phyloP scores from a whole-genome alignment of 2,329 filamentous ascomycete species.

The Neopestalotiopsis sp. region DNA sequence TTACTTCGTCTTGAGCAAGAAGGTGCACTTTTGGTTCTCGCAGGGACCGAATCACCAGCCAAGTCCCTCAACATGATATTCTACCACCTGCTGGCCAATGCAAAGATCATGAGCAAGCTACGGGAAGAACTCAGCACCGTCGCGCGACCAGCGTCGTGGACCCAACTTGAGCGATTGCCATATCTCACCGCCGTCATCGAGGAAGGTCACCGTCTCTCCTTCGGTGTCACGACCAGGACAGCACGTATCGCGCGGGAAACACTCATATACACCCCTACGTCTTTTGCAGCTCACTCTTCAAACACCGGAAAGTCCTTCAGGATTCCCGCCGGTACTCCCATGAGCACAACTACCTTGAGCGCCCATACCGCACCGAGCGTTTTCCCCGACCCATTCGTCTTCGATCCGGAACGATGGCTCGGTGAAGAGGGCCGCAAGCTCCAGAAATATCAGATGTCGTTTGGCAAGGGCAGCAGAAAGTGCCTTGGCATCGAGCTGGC shows the following conservation, averaged over 20 bases:
- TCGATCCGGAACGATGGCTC: constrained; percentile 9
- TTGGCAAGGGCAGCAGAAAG: constrained; percentile 3
- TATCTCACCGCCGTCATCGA: constrained; percentile 5
- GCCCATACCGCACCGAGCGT: background rate
- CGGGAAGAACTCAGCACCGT: constrained; percentile 2
- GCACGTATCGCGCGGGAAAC: constrained; percentile 28
- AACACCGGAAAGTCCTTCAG: constrained; percentile 22
- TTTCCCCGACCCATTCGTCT: constrained; percentile 2
- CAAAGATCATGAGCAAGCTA: background rate
- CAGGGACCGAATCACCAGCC: constrained; percentile 10
- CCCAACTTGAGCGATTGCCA: constrained; percentile 6
- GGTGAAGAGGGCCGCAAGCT: constrained; percentile 1
- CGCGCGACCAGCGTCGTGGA: background rate
- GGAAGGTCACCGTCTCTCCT: constrained; percentile 8
- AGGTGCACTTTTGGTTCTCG: constrained; percentile 4
- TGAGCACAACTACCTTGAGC: constrained; percentile 3
- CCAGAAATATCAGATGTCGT: constrained; percentile 6
- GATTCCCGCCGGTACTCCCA: constrained; percentile 32
- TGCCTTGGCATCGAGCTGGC: constrained; percentile 21
- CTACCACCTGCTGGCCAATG: constrained; percentile 3
- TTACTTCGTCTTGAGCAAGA: constrained; percentile 5
- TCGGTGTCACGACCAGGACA: background rate
- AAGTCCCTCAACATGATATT: constrained; percentile 1
- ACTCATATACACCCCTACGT: constrained; percentile 20
- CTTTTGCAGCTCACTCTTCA: constrained; percentile 21